phyloP scores from a whole-genome alignment of 306 rosid genomes.

The Luffa acutangula region DNA sequence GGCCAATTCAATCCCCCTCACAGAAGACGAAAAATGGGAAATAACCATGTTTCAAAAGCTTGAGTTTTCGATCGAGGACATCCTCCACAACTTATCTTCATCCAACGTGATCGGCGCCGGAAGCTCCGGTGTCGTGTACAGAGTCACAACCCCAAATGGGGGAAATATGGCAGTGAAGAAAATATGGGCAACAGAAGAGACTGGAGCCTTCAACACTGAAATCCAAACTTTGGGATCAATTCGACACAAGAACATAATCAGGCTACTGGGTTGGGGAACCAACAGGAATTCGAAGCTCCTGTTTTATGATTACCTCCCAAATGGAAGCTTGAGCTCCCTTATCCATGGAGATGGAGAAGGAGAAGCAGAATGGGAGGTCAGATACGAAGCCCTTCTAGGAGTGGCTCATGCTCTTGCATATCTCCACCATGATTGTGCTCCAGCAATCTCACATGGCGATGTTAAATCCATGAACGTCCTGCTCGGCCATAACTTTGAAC shows the following conservation, averaged over 20 bases:
- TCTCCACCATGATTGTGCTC: conserved; percentile 81
- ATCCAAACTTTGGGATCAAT: conserved; percentile 46
- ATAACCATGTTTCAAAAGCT: conserved; percentile 71
- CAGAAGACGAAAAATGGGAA: conserved; percentile 52
- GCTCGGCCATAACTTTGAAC: conserved; percentile 49
- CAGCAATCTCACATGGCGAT: conserved; percentile 79
- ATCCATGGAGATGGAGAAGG: conserved; percentile 56
- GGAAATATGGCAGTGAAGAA: conserved; percentile 59
- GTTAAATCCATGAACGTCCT: conserved; percentile 76
- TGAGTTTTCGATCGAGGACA: conserved; percentile 45
- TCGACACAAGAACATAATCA: conserved; percentile 58
- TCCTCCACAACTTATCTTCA: conserved; percentile 46
- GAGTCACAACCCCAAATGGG: conserved; percentile 41
- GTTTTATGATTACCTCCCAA: conserved; percentile 69
- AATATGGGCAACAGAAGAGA: conserved; percentile 66
- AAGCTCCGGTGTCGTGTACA: conserved; percentile 75
- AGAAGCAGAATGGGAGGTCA: conserved; percentile 63
- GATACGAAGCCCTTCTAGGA: conserved; percentile 51
- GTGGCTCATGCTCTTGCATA: conserved; percentile 72
- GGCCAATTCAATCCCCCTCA: conserved; percentile 16
- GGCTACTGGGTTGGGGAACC: conserved; percentile 64
- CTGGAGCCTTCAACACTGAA: conserved; percentile 51
- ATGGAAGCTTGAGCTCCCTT: conserved; percentile 76
- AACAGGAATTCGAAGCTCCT: conserved; percentile 45
- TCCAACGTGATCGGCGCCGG: conserved; percentile 71